Evolutionary conservation across 805 yeast species (phyloP), one percentile per base, ranked within the genome.

Genomic region (Priceomyces castillae): DNA sequence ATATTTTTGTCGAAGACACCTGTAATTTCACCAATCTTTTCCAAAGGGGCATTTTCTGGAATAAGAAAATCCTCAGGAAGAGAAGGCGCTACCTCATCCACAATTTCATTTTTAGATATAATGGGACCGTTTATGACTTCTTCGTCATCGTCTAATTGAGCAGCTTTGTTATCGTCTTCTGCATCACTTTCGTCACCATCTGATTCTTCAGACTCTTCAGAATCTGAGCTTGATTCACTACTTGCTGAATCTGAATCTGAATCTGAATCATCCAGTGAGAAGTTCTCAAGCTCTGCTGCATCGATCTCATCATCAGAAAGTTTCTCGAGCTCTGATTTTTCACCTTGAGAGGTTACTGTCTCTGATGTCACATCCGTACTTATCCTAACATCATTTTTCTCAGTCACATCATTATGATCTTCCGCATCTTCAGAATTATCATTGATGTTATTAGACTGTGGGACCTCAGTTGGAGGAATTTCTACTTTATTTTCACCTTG

Each of bases 1-100:
- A 86, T 77, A 44, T 85, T 82, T 42, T 73, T 74, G 34, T 89
- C 95, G 6, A 88, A 90, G 7, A 85, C 67, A 0, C 83, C 81
- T 7, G 76, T 73, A 5, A 92, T 68, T 5, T 67, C 70, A 2
- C 99, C 99, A 15, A 90, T 72, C 20, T 72, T 75, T 49, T 87
- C 86, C 11, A 90, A 76, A 0, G 84, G 82, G 2, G 89, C 82
- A 5, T 65, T 64, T n/a, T 69, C 75, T 1, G 75, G 76, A 17
- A 92, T 74, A 11, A 54, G 57, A 50, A 83, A 86, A 43, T 75
- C 87, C 10, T 73, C 78, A 0, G 96, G 95, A 2, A 92, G 61
- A 17, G 66, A 65, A 0, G 85, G 84, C 0, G 89, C 84, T 0
- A 66, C 69, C 53, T 84, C 96, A 41, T 87, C 89, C 0, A 65